A percentile compares a stretch with the other conserved stretches of the same genome.
phyloP scores from a whole-genome alignment of 2,329 filamentous ascomycete genomes.

The Leptographium galeiforme region DNA sequence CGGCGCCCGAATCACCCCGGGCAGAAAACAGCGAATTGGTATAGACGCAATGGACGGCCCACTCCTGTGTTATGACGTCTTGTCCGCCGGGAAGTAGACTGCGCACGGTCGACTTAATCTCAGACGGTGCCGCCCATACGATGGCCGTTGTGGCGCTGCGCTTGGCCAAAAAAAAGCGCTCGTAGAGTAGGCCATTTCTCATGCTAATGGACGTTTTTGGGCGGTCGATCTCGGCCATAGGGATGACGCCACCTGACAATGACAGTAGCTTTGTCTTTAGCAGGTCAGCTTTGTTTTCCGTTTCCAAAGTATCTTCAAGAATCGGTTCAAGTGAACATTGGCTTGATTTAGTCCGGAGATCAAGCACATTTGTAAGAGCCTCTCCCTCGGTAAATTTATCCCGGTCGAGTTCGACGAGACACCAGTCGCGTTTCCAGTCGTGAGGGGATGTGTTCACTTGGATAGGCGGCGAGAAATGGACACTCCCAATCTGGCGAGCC shows the following conservation, averaged over 20 bases:
- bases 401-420: neutral
- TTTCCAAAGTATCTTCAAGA: neutral
- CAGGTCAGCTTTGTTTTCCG: neutral
- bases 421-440: neutral
- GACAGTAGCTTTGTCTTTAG: neutral
- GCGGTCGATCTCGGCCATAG: too few relatives aligned
- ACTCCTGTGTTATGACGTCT: neutral
- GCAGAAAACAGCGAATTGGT: neutral
- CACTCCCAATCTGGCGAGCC: neutral
- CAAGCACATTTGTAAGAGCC: neutral
- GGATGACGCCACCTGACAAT: neutral
- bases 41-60: neutral
- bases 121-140: too few relatives aligned
- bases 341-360: neutral
- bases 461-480: neutral
- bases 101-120: too few relatives aligned
- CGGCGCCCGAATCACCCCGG: neutral
- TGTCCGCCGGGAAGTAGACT: too few relatives aligned
- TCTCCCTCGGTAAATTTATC: neutral
- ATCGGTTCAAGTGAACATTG: neutral
- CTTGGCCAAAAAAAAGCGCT: too few relatives aligned
- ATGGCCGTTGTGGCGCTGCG: too few relatives aligned
- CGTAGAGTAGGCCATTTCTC: too few relatives aligned
- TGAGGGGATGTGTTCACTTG: neutral
- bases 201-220: too few relatives aligned